Evolutionary conservation across 164 flowering plant species (phyloP), one percentile per base, ranked within the genome.

Genomic region (Liriodendron chinense): DNA sequence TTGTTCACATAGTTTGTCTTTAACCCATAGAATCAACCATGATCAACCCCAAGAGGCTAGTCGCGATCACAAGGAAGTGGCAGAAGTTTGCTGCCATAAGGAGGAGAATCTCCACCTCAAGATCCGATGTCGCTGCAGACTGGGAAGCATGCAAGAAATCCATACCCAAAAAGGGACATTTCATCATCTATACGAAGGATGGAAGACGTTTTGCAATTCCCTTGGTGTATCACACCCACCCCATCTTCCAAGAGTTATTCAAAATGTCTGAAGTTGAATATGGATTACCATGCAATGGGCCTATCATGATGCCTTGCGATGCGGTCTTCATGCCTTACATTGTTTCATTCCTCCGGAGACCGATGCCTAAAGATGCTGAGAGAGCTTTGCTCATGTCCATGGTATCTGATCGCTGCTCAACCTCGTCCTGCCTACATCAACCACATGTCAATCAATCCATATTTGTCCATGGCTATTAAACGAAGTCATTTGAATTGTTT

Each of bases 1-100:
- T 18, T 13, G 9, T 66, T 66, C 34, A 1, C 9, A 66, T 9
- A 24, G n/a, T n/a, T n/a, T n/a, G n/a, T n/a, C n/a, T n/a, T n/a
- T n/a, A n/a, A n/a, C n/a, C n/a, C n/a, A n/a, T n/a, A 66, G 69
- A 26, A 7, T 4, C 10, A 71, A 72, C 48, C n/a, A 72, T 72
- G 74, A 61, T n/a, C n/a, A n/a, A n/a, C n/a, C n/a, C n/a, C n/a
- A n/a, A n/a, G n/a, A n/a, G n/a, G n/a, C n/a, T n/a, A n/a, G n/a
- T n/a, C n/a, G n/a, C n/a, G n/a, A n/a, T n/a, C n/a, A n/a, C n/a
- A n/a, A n/a, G n/a, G n/a, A n/a, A n/a, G n/a, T n/a, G n/a, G n/a
- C n/a, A n/a, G n/a, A n/a, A n/a, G n/a, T n/a, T n/a, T n/a, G n/a
- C n/a, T n/a, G n/a, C n/a, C n/a, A n/a, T n/a, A n/a, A n/a, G n/a